These are phyloP conservation scores for Glarea lozoyensis DNA, from an alignment of 495 filamentous ascomycete genomes.

Conservation along the genomic window DNA sequence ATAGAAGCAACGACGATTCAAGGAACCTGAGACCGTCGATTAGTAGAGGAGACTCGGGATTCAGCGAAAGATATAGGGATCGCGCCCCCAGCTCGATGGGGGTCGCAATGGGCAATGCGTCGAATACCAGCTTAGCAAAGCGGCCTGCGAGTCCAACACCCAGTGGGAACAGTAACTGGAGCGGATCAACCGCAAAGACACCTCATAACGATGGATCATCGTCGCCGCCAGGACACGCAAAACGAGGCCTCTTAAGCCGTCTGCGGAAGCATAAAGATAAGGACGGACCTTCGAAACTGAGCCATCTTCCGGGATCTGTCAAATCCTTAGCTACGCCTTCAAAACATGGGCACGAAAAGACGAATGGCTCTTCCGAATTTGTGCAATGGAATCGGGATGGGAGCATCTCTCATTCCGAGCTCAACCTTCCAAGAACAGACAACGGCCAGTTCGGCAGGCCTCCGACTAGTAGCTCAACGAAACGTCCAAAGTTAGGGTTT, in stretches of 20 bases:
- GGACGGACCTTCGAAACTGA: too few species aligned
- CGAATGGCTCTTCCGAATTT: constrained; percentile 15
- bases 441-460: constrained; percentile 21
- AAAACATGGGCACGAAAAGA: constrained; percentile 12
- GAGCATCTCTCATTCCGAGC: constrained; percentile 17
- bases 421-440: constrained; percentile 19
- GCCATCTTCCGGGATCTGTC: too few species aligned
- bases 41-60: constrained; percentile 60
- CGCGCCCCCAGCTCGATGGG: constrained; percentile 65
- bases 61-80: constrained; percentile 19
- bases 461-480: constrained; percentile 29
- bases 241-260: constrained; percentile 58
- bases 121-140: constrained; percentile 38
- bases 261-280: constrained; percentile 51
- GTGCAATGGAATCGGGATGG: constrained; percentile 21
- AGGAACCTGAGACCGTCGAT: constrained; percentile 51
- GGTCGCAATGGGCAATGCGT: constrained; percentile 16
- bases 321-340: constrained; percentile 39
- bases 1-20: constrained; percentile 65
- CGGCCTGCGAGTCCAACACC: constrained; percentile 34
- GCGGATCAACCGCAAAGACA: constrained; percentile 6
- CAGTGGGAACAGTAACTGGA: constrained; percentile 19
- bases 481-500: constrained; percentile 44
- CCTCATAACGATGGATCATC: constrained; percentile 10
- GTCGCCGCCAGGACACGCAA: constrained; percentile 53